These are phyloP conservation scores for Ambrosiella cleistominuta DNA, from an alignment of 2,329 filamentous ascomycete genomes.

Conservation along the genomic window DNA sequence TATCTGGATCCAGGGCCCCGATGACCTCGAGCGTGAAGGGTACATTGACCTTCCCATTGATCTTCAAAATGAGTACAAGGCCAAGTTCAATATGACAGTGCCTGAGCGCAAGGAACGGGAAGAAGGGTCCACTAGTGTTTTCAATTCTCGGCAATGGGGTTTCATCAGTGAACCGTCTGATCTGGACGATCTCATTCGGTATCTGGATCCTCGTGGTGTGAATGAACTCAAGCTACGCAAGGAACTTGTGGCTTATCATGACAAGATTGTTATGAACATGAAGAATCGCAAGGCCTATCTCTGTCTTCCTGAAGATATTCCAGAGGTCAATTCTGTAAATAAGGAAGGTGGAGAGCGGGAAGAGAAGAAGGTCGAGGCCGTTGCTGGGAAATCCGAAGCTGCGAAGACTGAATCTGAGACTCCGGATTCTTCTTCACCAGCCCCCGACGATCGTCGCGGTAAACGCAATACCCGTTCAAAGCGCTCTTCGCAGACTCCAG, in stretches of 20 bases:
- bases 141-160: slow-evolving; percentile 68
- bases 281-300: slow-evolving; percentile 60
- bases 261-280: slow-evolving; percentile 67
- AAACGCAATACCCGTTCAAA: slow-evolving; percentile 4
- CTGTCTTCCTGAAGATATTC: slow-evolving; percentile 24
- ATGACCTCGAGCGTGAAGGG: slow-evolving; percentile 69
- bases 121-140: slow-evolving; percentile 66
- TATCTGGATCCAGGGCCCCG: slow-evolving; percentile 90
- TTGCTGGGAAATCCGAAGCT: slow-evolving; percentile 13
- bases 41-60: slow-evolving; percentile 65
- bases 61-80: slow-evolving; percentile 56
- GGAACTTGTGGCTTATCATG: slow-evolving; percentile 60
- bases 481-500: slow-evolving; percentile 3
- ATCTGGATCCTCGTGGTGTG: slow-evolving; percentile 73
- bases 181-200: slow-evolving; percentile 62
- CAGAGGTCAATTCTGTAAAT: slow-evolving; percentile 12
- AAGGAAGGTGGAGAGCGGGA: background rate
- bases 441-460: background rate
- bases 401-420: slow-evolving; percentile 16
- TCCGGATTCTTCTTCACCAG: background rate
- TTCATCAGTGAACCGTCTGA: slow-evolving; percentile 70
- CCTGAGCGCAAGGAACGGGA: slow-evolving; percentile 71
- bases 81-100: slow-evolving; percentile 64
- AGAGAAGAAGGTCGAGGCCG: slow-evolving; percentile 17
- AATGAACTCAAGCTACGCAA: slow-evolving; percentile 80